phyloP scores from a whole-genome alignment of 441 rosid species.

The Syzygium syzygioides region DNA sequence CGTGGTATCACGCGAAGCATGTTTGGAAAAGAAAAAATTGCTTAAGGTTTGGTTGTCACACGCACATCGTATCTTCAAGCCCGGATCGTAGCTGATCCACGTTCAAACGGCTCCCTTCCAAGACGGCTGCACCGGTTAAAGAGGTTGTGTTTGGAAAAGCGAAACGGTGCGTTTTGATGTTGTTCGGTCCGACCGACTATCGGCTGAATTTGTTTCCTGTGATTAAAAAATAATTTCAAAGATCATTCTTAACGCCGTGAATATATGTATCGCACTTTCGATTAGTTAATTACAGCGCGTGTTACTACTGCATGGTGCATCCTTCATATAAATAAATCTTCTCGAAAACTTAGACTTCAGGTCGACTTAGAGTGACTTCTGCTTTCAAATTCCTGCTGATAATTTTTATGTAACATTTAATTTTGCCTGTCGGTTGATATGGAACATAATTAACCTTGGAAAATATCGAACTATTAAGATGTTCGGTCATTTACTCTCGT shows the following conservation, averaged over 20 bases:
- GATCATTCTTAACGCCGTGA: neutral
- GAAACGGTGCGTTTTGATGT: neutral
- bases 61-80: neutral
- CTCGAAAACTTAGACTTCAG: rapidly evolving
- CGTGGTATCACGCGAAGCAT: rapidly evolving
- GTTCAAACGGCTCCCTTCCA: neutral
- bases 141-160: neutral
- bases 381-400: too few relatives aligned
- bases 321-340: neutral
- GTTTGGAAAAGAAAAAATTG: neutral
- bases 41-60: neutral
- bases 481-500: too few relatives aligned
- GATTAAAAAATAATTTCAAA: neutral
- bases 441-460: too few relatives aligned
- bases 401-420: rapidly evolving
- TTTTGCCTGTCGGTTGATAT: neutral
- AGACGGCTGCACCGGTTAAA: neutral
- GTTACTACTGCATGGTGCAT: neutral
- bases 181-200: neutral
- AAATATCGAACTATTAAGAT: too few relatives aligned
- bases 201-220: neutral
- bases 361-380: rapidly evolving
- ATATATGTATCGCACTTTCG: rapidly evolving
- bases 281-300: rapidly evolving
- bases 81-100: neutral